phyloP scores from a whole-genome alignment of 148 eudicot genomes.

The Rhododendron ferrugineum region DNA sequence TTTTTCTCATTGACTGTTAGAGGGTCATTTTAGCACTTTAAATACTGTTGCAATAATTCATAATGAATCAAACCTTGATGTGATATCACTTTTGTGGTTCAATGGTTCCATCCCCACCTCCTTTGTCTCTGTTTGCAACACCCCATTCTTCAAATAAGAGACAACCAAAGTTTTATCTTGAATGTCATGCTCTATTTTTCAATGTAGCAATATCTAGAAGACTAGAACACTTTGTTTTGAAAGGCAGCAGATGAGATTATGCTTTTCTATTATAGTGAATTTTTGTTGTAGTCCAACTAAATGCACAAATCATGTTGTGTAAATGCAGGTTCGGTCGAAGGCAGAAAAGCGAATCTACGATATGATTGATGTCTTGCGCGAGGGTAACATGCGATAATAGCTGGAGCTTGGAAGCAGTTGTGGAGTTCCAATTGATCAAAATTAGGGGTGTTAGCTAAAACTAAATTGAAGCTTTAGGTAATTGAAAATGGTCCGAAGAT shows the following conservation, averaged over 20 bases:
- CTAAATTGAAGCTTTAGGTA: background rate
- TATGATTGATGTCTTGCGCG: constrained; percentile 65
- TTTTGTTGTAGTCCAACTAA: background rate
- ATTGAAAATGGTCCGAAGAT: background rate
- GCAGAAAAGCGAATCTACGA: constrained; percentile 66
- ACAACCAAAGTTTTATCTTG: background rate
- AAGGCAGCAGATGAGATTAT: background rate
- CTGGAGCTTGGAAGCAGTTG: background rate
- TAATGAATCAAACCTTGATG: background rate
- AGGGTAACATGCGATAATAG: constrained; percentile 54
- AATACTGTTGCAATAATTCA: background rate
- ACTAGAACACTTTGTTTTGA: background rate
- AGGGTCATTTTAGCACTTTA: background rate
- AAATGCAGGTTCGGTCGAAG: constrained; percentile 55
- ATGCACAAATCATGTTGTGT: background rate
- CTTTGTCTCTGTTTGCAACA: background rate
- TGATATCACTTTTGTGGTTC: background rate
- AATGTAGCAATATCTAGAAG: background rate
- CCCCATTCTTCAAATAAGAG: background rate
- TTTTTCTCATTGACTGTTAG: background rate
- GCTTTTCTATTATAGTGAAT: background rate
- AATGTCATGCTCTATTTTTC: background rate
- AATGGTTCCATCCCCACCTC: background rate
- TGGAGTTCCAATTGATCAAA: background rate
- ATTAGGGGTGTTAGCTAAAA: background rate